Percentiles rank a stretch among this genome's conserved stretches.
These are phyloP conservation scores for Stephania yunnanensis DNA, from an alignment of 164 flowering plant genomes.

Conservation along the genomic window DNA sequence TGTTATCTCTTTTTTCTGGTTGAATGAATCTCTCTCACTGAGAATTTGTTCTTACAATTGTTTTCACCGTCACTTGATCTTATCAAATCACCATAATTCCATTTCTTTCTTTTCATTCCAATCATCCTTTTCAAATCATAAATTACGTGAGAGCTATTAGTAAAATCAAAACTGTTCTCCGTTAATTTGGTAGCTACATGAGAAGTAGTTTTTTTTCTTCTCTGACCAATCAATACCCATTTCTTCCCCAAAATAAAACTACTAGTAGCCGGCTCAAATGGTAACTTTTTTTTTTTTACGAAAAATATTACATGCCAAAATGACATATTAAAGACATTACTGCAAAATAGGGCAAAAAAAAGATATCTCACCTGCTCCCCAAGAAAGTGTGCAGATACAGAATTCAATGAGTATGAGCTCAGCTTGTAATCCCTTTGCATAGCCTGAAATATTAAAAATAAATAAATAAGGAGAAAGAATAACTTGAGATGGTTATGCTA, in stretches of 20 bases:
- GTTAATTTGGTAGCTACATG: neutral
- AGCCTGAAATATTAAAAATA: conserved; percentile 31
- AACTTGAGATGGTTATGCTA: neutral
- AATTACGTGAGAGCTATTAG: neutral
- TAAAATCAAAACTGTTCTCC: neutral
- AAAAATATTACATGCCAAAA: no score
- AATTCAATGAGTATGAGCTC: conserved; percentile 94
- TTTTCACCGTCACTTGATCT: no score
- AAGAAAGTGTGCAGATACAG: conserved; percentile 98
- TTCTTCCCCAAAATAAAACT: no score
- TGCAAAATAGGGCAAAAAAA: neutral
- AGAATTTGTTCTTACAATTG: no score
- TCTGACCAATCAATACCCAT: no score
- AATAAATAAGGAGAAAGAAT: conserved; percentile 3
- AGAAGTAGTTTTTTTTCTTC: neutral
- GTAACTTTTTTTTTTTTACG: no score
- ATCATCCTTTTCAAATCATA: neutral
- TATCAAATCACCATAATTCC: no score
- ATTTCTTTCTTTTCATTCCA: neutral
- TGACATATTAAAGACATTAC: neutral
- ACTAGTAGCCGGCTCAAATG: no score
- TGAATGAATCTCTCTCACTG: no score
- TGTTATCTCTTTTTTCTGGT: no score
- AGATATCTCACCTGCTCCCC: conserved; percentile 68
- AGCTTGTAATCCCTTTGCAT: conserved; percentile 93